Base-by-base conservation (phyloP, 225 moss, liverwort and hornwort species). In the Pleurozium schreberi region DNA sequence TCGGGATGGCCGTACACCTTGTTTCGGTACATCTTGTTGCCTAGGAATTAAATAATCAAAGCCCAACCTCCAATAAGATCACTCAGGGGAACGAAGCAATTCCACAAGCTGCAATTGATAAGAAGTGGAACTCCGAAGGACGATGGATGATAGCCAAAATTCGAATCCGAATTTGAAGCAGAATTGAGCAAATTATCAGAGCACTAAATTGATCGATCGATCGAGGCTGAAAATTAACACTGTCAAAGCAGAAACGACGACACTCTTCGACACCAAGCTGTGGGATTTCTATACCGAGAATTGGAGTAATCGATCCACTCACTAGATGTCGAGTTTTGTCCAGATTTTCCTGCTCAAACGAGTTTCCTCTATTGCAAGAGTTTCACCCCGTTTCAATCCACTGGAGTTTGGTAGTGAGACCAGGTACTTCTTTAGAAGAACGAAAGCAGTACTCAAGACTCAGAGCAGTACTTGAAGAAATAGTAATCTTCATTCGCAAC, bases 1-100 rank as follows among this genome's bases (percentile, higher is more conserved):
- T 98, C 98, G 16, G 90, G 77, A 49, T 95, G 92, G 38, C 87
- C 90, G 61, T 96, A 98, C 68, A 97, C 94, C 36, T 91, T 93
- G 87, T 93, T 91, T 75, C 94, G 92, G n/a, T 88, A 91, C 97
- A 95, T 96, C 73, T 18, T 89, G 79, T 38, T 53, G 91, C 12
- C 69, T 86, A 30, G 82, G 70, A 74, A 26, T 26, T 30, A n/a
- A 57, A 20, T 57, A 73, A 84, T 30, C 53, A 27, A 71, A 65
- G 63, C 27, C 73, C 25, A 71, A 73, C 17, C 23, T 85, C 59
- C 71, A 45, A 59, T 16, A 59, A 33, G 70, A 70, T 49, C 84
- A 11, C 52, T 70, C 74, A 58, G 34, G 47, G 31, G 31, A 71
- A 23, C 85, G 45, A 73, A 59, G 58, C 74, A 12, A 31, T 30